A percentile compares a stretch with the other conserved stretches of the same genome.
phyloP scores from a whole-genome alignment of 2,329 filamentous ascomycete species.

The Hortaea sp. region DNA sequence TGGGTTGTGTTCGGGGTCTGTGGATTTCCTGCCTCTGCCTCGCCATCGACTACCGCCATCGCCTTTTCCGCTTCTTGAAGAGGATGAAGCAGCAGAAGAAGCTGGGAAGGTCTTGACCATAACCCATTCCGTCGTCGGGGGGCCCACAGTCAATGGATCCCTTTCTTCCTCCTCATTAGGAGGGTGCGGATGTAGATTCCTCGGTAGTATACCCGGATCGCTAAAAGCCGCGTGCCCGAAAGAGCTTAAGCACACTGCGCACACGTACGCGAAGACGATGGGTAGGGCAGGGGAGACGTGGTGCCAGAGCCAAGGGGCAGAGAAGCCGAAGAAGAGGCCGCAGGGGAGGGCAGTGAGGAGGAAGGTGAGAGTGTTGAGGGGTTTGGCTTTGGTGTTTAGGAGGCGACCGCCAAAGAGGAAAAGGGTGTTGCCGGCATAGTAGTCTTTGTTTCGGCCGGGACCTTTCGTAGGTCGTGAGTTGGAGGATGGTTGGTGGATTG shows the following conservation, averaged over 20 bases:
- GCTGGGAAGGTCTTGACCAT: conserved; percentile 47
- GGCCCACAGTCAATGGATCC: conserved; percentile 71
- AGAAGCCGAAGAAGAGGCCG: conserved; percentile 75
- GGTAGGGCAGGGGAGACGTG: conserved; percentile 82
- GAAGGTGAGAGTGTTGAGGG: conserved; percentile 81
- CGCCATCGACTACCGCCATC: too few species aligned
- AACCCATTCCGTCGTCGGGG: conserved; percentile 86
- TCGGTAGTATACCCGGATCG: conserved; percentile 86
- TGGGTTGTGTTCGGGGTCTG: neutral
- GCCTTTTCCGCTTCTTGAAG: too few species aligned
- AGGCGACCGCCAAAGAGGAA: conserved; percentile 80
- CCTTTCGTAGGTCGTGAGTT: neutral
- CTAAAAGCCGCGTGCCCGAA: conserved; percentile 87
- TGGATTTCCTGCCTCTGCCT: neutral
- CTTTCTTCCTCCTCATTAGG: conserved; percentile 56
- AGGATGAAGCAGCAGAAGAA: neutral
- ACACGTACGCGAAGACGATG: conserved; percentile 82
- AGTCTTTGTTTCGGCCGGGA: conserved; percentile 60
- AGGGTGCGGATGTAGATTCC: conserved; percentile 86
- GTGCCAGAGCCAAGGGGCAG: conserved; percentile 75
- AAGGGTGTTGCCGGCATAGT: conserved; percentile 85
- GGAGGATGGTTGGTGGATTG: neutral
- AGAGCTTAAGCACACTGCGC: conserved; percentile 81
- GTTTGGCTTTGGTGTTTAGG: conserved; percentile 66
- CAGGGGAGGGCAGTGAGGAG: conserved; percentile 69